Evolutionary conservation across 352 stramenopile genomes (phyloP).

Genomic region (Globisporangium carolinianum): DNA sequence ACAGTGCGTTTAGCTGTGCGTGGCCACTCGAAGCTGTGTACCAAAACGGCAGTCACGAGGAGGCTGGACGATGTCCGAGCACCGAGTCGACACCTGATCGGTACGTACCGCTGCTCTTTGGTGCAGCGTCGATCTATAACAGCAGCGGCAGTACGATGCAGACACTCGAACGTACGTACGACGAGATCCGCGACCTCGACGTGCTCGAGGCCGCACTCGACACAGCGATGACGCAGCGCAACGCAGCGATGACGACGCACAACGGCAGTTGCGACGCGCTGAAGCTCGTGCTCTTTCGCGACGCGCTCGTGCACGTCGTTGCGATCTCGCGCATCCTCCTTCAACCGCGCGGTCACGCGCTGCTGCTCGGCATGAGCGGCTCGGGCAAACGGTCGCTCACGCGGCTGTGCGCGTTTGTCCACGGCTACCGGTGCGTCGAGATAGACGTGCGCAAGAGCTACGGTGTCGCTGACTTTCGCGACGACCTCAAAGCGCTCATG

Average conservation of each 20-base stretch:
- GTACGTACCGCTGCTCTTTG: constrained; percentile 9
- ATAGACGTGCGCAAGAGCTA: constrained; percentile 88
- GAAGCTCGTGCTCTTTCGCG: constrained; percentile 74
- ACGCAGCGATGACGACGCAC: constrained; percentile 36
- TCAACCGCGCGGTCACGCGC: constrained; percentile 77
- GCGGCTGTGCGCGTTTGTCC: constrained; percentile 69
- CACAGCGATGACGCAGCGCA: constrained; percentile 36
- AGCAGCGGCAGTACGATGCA: neutral
- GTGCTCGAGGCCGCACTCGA: constrained; percentile 60
- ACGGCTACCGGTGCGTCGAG: constrained; percentile 62
- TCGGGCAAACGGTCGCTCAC: constrained; percentile 81
- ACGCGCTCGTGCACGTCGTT: constrained; percentile 82
- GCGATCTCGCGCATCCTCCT: constrained; percentile 79
- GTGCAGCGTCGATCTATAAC: neutral
- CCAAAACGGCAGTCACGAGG: constrained; percentile 7
- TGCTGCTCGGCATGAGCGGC: constrained; percentile 85
- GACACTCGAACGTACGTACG: constrained; percentile 1
- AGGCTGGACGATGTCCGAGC: neutral
- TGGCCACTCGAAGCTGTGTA: constrained; percentile 47
- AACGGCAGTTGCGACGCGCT: constrained; percentile 23
- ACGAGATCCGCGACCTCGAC: constrained; percentile 26
- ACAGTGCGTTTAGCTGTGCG: constrained; percentile 49
- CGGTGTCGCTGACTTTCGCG: constrained; percentile 75
- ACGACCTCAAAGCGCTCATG: constrained; percentile 79
- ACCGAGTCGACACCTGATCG: neutral